A percentile compares a stretch with the other conserved stretches of the same genome.
phyloP scores from a whole-genome alignment of 2,329 filamentous ascomycete species.

The Amauroascus niger region DNA sequence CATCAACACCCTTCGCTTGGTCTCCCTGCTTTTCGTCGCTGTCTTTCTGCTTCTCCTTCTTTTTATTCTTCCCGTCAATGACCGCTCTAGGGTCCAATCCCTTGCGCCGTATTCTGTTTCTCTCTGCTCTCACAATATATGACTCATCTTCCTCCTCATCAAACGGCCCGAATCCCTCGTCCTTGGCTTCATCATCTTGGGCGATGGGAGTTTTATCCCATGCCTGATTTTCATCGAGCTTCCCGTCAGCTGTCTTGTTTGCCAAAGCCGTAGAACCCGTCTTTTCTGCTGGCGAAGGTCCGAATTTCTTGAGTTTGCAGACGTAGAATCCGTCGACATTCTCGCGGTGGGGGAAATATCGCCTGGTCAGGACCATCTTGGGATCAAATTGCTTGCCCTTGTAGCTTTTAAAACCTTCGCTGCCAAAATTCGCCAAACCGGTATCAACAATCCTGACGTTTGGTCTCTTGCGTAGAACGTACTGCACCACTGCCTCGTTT shows the following conservation, averaged over 20 bases:
- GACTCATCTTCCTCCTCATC: conserved; percentile 63
- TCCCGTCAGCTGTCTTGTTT: conserved; percentile 21
- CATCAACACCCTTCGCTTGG: background rate
- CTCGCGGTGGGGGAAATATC: conserved; percentile 84
- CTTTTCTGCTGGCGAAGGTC: conserved; percentile 51
- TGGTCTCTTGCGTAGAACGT: conserved; percentile 79
- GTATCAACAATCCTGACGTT: conserved; percentile 93
- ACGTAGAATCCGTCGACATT: conserved; percentile 99
- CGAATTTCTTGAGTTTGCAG: conserved; percentile 91
- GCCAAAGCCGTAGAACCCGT: conserved; percentile 21
- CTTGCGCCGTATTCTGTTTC: conserved; percentile 62
- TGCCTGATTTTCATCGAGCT: conserved; percentile 39
- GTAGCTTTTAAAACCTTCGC: conserved; percentile 82
- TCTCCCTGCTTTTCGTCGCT: conserved; percentile 14
- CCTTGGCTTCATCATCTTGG: conserved; percentile 32
- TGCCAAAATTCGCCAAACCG: conserved; percentile 71
- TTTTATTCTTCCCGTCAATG: conserved; percentile 28
- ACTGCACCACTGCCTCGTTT: conserved; percentile 87
- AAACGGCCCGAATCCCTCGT: conserved; percentile 60
- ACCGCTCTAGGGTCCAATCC: conserved; percentile 61
- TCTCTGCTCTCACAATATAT: conserved; percentile 63
- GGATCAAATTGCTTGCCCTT: conserved; percentile 87
- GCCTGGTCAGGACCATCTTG: conserved; percentile 68
- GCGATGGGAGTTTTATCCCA: conserved; percentile 62
- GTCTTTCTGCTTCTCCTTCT: conserved; percentile 18